phyloP scores from a whole-genome alignment of 2,329 filamentous ascomycete genomes.

The Periconia sp. region DNA sequence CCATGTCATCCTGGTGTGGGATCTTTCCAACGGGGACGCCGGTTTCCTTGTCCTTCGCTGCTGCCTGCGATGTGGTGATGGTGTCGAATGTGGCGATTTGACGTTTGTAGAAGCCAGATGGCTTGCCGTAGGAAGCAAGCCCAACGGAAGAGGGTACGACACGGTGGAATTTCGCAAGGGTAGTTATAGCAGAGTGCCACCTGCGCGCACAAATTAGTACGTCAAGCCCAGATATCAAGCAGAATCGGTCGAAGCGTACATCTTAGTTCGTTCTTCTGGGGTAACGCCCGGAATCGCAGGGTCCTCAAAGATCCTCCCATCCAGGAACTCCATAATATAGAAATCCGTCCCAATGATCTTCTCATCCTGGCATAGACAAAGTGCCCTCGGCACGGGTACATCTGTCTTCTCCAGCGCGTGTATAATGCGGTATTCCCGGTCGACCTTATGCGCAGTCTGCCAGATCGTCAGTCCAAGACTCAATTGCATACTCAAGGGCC shows the following conservation, averaged over 20 bases:
- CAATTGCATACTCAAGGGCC: no score
- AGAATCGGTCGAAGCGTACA: constrained; percentile 62
- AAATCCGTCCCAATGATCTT: constrained; percentile 86
- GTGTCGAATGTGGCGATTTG: constrained; percentile 84
- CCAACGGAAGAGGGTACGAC: constrained; percentile 71
- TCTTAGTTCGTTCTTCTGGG: constrained; percentile 70
- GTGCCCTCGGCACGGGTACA: constrained; percentile 84
- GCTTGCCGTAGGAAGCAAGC: constrained; percentile 75
- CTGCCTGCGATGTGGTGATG: constrained; percentile 79
- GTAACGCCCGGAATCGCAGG: constrained; percentile 77
- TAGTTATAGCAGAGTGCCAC: constrained; percentile 84
- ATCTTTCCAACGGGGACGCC: constrained; percentile 78
- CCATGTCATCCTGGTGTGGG: constrained; percentile 81
- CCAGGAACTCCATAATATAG: constrained; percentile 96
- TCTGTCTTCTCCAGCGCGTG: constrained; percentile 79
- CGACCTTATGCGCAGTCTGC: constrained; percentile 90
- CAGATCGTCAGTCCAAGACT: background rate
- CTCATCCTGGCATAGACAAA: constrained; percentile 84
- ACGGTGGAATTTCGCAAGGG: constrained; percentile 83
- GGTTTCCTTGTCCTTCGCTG: constrained; percentile 77
- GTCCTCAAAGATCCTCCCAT: constrained; percentile 93
- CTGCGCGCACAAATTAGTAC: constrained; percentile 42
- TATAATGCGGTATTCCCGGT: constrained; percentile 92
- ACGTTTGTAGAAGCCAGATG: constrained; percentile 79
- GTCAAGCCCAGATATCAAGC: background rate